A percentile compares a stretch with the other conserved stretches of the same genome.
These are phyloP conservation scores for Nakataea oryzae DNA, from an alignment of 2,329 filamentous ascomycete genomes.

Conservation along the genomic window DNA sequence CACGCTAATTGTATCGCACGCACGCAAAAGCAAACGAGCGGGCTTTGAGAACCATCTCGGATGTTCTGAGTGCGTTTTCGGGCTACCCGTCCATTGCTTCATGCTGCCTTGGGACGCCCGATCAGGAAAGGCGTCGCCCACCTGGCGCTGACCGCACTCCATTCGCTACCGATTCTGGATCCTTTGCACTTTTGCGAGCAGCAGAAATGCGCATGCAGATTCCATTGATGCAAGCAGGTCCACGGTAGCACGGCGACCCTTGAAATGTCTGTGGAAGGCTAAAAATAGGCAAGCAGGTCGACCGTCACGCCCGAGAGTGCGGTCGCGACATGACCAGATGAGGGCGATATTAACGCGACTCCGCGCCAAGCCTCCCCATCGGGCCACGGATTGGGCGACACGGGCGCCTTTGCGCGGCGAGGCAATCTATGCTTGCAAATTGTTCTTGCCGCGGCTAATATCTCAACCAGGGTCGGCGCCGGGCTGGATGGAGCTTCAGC, in stretches of 20 bases:
- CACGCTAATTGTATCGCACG: no score
- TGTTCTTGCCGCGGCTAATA: not conserved
- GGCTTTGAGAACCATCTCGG: no score
- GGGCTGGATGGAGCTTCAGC: not conserved
- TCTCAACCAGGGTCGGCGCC: not conserved
- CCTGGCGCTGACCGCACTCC: no score
- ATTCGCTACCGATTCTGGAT: no score
- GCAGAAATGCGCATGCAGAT: no score
- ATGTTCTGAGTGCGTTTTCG: no score
- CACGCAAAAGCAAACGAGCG: no score
- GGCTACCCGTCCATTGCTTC: no score
- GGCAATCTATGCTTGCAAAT: not conserved
- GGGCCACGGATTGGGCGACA: not conserved
- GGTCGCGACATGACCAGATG: no score
- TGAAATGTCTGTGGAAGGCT: not conserved
- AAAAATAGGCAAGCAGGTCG: not conserved
- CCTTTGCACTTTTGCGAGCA: no score
- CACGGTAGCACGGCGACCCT: not conserved
- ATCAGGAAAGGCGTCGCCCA: no score
- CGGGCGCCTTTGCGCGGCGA: not conserved
- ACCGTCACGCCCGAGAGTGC: not conserved
- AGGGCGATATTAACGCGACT: not conserved
- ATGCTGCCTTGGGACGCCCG: no score
- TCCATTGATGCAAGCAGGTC: not conserved
- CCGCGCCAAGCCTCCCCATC: not conserved